phyloP scores from a whole-genome alignment of 75 land plant genomes.

The Pinus tabuliformis region DNA sequence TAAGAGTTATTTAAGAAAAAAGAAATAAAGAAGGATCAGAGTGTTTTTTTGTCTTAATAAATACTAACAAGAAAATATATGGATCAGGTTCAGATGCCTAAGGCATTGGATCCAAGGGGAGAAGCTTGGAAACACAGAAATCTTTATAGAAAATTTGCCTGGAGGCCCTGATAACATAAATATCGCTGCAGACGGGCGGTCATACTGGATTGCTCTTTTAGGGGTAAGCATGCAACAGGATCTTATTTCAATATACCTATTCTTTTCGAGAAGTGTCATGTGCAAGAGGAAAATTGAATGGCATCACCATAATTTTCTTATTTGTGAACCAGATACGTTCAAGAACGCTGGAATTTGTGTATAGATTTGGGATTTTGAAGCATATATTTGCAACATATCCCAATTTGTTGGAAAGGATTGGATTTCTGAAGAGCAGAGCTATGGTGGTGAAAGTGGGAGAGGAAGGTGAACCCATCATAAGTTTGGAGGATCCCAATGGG shows the following conservation, averaged over 20 bases:
- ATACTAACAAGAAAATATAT: background rate
- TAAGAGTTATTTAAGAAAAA: too few species aligned
- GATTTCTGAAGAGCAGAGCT: conserved; percentile 19
- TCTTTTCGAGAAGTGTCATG: background rate
- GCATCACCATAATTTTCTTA: background rate
- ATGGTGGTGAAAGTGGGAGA: conserved; percentile 47
- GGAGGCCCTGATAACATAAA: conserved; percentile 82
- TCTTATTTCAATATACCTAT: too few species aligned
- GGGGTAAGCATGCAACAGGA: conserved; percentile 16
- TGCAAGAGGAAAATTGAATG: background rate
- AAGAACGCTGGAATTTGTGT: conserved; percentile 15
- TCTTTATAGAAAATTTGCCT: conserved; percentile 69
- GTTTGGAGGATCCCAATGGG: conserved; percentile 57
- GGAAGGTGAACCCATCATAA: conserved; percentile 40
- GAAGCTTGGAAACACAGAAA: conserved; percentile 42
- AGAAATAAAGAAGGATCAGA: too few species aligned
- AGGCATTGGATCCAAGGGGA: conserved; percentile 70
- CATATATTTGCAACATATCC: conserved; percentile 28
- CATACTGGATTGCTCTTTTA: conserved; percentile 63
- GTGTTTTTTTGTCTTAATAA: background rate
- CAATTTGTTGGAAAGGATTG: conserved; percentile 3
- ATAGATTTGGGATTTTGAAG: conserved; percentile 13
- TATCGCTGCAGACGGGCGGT: conserved; percentile 46
- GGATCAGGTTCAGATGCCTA: conserved; percentile 56
- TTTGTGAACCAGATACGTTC: conserved; percentile 15